Evolutionary conservation across 2,329 filamentous ascomycete species (phyloP), one percentile per base, ranked within the genome.

Genomic region (Cladosporium sp.): DNA sequence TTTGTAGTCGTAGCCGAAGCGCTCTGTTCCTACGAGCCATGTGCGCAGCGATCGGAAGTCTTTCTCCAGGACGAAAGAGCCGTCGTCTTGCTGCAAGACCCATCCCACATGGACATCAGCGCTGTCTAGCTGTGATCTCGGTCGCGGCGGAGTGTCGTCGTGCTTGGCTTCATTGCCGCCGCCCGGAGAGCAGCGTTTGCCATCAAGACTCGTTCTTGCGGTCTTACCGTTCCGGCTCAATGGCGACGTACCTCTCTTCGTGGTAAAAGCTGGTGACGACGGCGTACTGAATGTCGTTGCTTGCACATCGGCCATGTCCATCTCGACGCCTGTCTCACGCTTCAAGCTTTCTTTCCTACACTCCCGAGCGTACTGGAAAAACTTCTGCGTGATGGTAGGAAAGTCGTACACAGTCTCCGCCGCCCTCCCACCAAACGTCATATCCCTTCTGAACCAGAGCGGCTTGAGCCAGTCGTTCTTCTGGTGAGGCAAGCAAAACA

Each of bases 41-140:
- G 59, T 62, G n/a, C 46, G 44, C 12, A 62, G 18, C 10, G 59
- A 50, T 18, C 44, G 44, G 18, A 62, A 62, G 28, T 28, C 46
- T 37, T 62, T 62, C 18, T 50, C 44, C 12, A 62, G 44, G 3
- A 50, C 16, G 16, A 62, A 29, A 10, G n/a, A 23, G 29, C 18
- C n/a, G 59, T 50, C 10, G 10, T 23, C 18, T 5, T 35, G 52
- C 26, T 18, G 29, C 5, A 14, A 6, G 49, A 52, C 18, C 23
- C 28, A 29, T 5, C 23, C 49, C 14, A 52, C 28, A 23, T 52
- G 49, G 12, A 52, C 23, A 5, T 18, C 28, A 5, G 52, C 18
- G 29, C 5, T 21, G n/a, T 16, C 5, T 2, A 10, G 7, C 40
- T 46, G 40, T 3, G 8, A 8, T 2, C 1, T 12, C 29, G 49